phyloP scores from a whole-genome alignment of 192 early-diverging fungal species.

The Linnemannia schmuckeri region DNA sequence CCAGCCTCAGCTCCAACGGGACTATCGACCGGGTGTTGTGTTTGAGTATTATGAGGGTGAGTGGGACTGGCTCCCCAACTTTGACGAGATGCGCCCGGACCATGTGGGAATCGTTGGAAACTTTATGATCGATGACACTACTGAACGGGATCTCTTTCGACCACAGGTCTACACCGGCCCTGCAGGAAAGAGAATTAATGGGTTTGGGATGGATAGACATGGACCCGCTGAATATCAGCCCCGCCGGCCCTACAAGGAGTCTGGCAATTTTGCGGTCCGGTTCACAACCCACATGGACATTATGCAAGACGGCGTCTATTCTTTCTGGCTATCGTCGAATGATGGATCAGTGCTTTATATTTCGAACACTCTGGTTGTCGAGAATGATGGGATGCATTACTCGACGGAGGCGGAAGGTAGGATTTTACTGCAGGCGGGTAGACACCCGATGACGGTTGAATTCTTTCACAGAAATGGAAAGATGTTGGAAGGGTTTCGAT shows the following conservation, averaged over 20 bases:
- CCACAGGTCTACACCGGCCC: slow-evolving; percentile 12
- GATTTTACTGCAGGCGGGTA: slow-evolving; percentile 37
- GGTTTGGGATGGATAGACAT: not conserved
- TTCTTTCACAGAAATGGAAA: slow-evolving; percentile 54
- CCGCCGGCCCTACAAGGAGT: slow-evolving; percentile 19
- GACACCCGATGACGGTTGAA: slow-evolving; percentile 45
- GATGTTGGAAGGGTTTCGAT: slow-evolving; percentile 53
- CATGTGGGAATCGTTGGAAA: slow-evolving; percentile 52
- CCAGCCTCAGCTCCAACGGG: slow-evolving; percentile 23
- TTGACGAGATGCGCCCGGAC: slow-evolving; percentile 48
- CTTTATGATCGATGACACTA: slow-evolving; percentile 55
- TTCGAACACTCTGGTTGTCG: slow-evolving; percentile 47
- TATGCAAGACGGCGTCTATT: slow-evolving; percentile 49
- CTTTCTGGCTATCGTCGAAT: slow-evolving; percentile 47
- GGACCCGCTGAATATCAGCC: not conserved
- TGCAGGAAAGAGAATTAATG: not conserved
- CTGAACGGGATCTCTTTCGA: slow-evolving; percentile 42
- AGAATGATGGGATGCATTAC: slow-evolving; percentile 54
- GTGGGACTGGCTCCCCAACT: slow-evolving; percentile 56
- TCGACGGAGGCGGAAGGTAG: slow-evolving; percentile 38
- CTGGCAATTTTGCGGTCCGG: slow-evolving; percentile 49
- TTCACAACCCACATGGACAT: slow-evolving; percentile 54
- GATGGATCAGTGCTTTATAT: slow-evolving; percentile 48
- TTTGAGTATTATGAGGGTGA: slow-evolving; percentile 55
- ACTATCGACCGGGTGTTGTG: slow-evolving; percentile 42